Evolutionary conservation across 352 stramenopile species (phyloP).

Genomic region (Phytophthora citrophthora): DNA sequence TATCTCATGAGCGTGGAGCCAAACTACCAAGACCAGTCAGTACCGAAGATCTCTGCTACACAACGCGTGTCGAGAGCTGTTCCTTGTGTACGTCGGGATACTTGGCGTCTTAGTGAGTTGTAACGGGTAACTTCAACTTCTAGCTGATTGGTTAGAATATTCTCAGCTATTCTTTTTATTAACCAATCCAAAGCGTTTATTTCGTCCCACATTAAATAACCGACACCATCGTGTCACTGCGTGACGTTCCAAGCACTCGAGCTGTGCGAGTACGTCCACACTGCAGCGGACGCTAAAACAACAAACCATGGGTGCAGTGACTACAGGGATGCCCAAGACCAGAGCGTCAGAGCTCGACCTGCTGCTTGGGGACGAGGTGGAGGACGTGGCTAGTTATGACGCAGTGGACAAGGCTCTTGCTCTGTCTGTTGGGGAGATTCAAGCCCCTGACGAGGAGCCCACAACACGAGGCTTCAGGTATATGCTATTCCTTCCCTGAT

Average conservation of each 20-base stretch:
- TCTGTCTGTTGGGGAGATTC: conserved; percentile 58
- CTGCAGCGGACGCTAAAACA: neutral
- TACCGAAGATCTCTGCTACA: neutral
- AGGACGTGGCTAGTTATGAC: conserved; percentile 43
- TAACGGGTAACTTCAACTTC: conserved; percentile 9
- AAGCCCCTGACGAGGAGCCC: conserved; percentile 53
- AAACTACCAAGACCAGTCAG: neutral
- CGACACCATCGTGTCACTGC: neutral
- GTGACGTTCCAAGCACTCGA: neutral
- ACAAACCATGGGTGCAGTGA: conserved; percentile 14
- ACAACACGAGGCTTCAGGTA: conserved; percentile 36
- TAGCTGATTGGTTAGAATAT: conserved; percentile 5
- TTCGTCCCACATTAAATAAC: conserved; percentile 11
- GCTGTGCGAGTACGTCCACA: neutral
- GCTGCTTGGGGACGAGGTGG: conserved; percentile 36
- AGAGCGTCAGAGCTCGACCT: conserved; percentile 37
- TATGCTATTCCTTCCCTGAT: conserved; percentile 14
- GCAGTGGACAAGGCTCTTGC: conserved; percentile 58
- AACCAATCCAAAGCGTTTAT: conserved; percentile 9
- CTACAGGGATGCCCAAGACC: conserved; percentile 20
- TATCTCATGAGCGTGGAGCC: neutral
- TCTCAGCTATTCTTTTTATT: neutral
- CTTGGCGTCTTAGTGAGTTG: neutral
- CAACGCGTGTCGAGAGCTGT: neutral
- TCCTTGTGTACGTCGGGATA: neutral